These are phyloP conservation scores for Fragosphaeria purpurea DNA, from an alignment of 2,329 filamentous ascomycete species.

Conservation along the genomic window DNA sequence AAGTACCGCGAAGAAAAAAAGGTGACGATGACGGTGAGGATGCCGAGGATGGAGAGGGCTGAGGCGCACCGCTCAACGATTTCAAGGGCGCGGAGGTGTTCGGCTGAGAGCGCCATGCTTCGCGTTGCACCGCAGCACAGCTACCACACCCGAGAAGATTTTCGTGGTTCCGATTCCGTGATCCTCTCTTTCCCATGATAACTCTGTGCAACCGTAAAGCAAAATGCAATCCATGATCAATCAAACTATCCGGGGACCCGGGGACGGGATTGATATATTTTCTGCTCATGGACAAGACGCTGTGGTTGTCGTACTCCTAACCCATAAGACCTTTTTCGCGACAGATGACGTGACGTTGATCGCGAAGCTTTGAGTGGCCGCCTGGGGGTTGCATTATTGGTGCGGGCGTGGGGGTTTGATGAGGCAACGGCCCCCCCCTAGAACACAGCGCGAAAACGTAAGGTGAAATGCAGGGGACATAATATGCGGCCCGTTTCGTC, in stretches of 20 bases:
- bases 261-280: background rate
- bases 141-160: too few relatives aligned
- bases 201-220: too few relatives aligned
- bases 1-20: constrained; percentile 23
- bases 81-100: constrained; percentile 18
- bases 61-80: constrained; percentile 22
- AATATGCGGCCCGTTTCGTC: too few relatives aligned
- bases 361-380: constrained; percentile 3
- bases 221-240: too few relatives aligned
- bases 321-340: constrained; percentile 1
- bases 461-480: too few relatives aligned
- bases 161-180: too few relatives aligned
- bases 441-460: too few relatives aligned
- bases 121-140: too few relatives aligned
- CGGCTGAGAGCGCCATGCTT: constrained; percentile 15
- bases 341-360: constrained; percentile 3
- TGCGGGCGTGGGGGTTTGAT: background rate
- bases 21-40: constrained; percentile 23
- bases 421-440: too few relatives aligned
- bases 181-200: too few relatives aligned
- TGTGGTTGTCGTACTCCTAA: background rate
- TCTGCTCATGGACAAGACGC: background rate
- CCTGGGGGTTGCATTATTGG: background rate
- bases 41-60: constrained; percentile 22
- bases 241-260: too few relatives aligned